Base-by-base conservation (phyloP, 2,329 filamentous ascomycete species). In the Daldinia eschscholtzii region DNA sequence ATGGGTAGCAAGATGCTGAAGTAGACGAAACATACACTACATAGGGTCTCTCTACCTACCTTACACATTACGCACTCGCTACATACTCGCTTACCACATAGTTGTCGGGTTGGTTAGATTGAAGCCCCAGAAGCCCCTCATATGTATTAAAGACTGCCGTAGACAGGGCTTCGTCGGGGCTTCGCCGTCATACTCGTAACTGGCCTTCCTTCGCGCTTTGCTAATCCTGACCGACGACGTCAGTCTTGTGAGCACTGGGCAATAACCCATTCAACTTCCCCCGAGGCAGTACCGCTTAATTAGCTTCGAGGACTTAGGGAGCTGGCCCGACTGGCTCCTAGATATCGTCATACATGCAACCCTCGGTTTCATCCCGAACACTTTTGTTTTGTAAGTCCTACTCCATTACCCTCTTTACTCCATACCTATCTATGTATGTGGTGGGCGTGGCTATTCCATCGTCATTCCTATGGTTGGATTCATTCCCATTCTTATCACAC, bases 271-370 rank as follows among this genome's bases (percentile, higher is more conserved):
- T 57, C 39, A 73, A 50, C 59, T 69, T 67, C 37, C 46, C 60
- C 68, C 62, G 70, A 65, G 64, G 69, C 69, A 50, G 67, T 65
- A 70, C 68, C 70, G 65, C 60, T 69, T 67, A 70, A 67, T 73
- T 70, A 71, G 66, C 63, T 68, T 65, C 62, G 56, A 68, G 68
- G 44, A 57, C 61, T 58, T 28, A 55, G 57, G 71, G 62, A 71
- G 65, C 60, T 70, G 67, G 66, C 67, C 71, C 71, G 67, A 71
- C 72, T 72, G 70, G 72, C 68, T 73, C 62, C 64, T 68, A 65
- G 59, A 72, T 66, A 72, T 70, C 73, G 73, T 75, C 73, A 74
- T 75, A 70, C 55, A 72, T 75, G 73, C 71, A 73, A 74, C 70
- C 67, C 57, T 70, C 64, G 68, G 71, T 73, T 72, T 74, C 73